Percentiles rank a stretch among this genome's conserved stretches.
phyloP scores from a whole-genome alignment of 306 rosid species.

The Arachis stenosperma region DNA sequence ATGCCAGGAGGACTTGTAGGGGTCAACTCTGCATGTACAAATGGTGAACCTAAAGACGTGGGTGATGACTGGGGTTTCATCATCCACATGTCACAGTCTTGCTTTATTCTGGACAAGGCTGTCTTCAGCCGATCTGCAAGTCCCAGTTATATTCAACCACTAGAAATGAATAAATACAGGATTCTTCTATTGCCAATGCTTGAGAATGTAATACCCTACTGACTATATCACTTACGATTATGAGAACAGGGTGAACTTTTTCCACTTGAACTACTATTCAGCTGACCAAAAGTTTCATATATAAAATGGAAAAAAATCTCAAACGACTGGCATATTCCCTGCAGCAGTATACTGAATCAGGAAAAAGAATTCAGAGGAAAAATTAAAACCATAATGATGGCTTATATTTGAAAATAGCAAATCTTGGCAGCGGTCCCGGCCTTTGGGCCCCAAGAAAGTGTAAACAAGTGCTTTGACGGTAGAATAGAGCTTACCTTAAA shows the following conservation, averaged over 20 bases:
- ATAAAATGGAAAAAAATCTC: constrained; percentile 75
- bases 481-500: constrained; percentile 68
- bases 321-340: constrained; percentile 97
- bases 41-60: constrained; percentile 43
- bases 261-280: constrained; percentile 66
- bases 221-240: constrained; percentile 62
- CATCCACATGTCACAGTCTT: constrained; percentile 94
- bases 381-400: constrained; percentile 34
- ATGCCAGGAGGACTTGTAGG: constrained; percentile 63
- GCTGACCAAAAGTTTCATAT: constrained; percentile 87
- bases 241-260: constrained; percentile 63
- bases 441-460: neutral
- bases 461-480: constrained; percentile 27
- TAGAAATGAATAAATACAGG: constrained; percentile 38
- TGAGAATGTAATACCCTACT: constrained; percentile 23
- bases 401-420: constrained; percentile 33
- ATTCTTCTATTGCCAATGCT: constrained; percentile 29
- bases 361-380: constrained; percentile 50
- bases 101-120: constrained; percentile 79
- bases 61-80: constrained; percentile 60
- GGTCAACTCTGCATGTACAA: constrained; percentile 60
- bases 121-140: constrained; percentile 79
- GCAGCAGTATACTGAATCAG: constrained; percentile 72
- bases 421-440: neutral
- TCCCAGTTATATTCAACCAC: constrained; percentile 44